Percentiles rank a stretch among this genome's conserved stretches.
phyloP scores from a whole-genome alignment of 2,329 filamentous ascomycete species.

The Pseudogymnoascus sp. region DNA sequence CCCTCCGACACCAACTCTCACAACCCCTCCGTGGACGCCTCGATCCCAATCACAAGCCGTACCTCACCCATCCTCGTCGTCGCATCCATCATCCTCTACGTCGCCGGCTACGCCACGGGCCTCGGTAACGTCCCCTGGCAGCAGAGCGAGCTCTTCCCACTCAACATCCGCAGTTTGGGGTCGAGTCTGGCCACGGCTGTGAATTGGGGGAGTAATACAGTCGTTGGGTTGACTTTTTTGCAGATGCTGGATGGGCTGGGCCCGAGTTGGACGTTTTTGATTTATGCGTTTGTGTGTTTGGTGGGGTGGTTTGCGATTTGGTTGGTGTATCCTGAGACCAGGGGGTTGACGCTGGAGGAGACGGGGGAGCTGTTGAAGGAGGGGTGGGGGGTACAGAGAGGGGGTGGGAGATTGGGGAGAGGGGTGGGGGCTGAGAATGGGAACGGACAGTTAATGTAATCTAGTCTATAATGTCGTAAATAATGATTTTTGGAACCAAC shows the following conservation, averaged over 20 bases:
- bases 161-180: conserved; percentile 64
- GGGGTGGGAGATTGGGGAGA: not conserved
- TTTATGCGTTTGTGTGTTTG: conserved; percentile 68
- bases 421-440: not conserved
- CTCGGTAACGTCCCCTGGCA: conserved; percentile 94
- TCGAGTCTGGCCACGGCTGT: conserved; percentile 69
- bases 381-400: conserved; percentile 57
- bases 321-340: conserved; percentile 78
- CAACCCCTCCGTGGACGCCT: conserved; percentile 22
- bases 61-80: conserved; percentile 54
- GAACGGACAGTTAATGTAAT: not conserved
- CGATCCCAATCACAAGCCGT: conserved; percentile 18
- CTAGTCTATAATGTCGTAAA: not conserved
- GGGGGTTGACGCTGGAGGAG: conserved; percentile 73
- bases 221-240: conserved; percentile 79
- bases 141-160: conserved; percentile 83
- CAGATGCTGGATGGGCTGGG: conserved; percentile 74
- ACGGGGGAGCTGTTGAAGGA: conserved; percentile 62
- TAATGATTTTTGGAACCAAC: not conserved
- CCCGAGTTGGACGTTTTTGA: conserved; percentile 67
- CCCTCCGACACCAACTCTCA: conserved; percentile 19
- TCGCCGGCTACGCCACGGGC: conserved; percentile 77
- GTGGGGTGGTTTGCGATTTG: conserved; percentile 61
- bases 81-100: conserved; percentile 70
- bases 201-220: conserved; percentile 82